These are phyloP conservation scores for Globisporangium barbulae DNA, from an alignment of 352 stramenopile species.

Conservation along the genomic window DNA sequence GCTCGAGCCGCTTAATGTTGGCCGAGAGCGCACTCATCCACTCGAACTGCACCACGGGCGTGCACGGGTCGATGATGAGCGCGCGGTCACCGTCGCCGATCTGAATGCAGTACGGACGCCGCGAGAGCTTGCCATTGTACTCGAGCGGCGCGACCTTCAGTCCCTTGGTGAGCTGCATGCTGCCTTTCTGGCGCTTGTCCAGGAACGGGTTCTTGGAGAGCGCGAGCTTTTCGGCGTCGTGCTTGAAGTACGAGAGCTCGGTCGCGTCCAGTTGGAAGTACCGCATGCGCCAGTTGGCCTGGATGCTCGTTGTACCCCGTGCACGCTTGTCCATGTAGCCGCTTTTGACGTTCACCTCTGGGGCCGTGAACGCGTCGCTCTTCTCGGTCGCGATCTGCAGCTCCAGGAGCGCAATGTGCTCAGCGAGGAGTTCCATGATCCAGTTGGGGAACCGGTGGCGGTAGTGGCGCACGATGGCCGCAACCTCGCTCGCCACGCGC, in stretches of 20 bases:
- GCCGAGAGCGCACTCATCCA: conserved; percentile 60
- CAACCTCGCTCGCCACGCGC: conserved; percentile 45
- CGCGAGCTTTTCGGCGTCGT: conserved; percentile 48
- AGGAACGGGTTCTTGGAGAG: conserved; percentile 59
- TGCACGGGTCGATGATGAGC: conserved; percentile 64
- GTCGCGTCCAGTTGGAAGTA: conserved; percentile 45
- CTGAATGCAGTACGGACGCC: conserved; percentile 60
- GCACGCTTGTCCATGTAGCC: conserved; percentile 62
- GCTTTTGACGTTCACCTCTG: conserved; percentile 26
- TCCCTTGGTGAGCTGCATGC: conserved; percentile 29
- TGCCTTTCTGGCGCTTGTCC: conserved; percentile 43
- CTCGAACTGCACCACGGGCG: conserved; percentile 42
- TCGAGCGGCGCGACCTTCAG: conserved; percentile 43
- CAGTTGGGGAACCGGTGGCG: conserved; percentile 48
- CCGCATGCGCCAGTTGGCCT: conserved; percentile 75
- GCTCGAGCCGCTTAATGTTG: conserved; percentile 60
- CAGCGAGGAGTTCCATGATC: conserved; percentile 50
- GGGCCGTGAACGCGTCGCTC: conserved; percentile 40
- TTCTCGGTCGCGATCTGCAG: conserved; percentile 54
- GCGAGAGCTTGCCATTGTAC: conserved; percentile 63
- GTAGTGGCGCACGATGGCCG: conserved; percentile 42
- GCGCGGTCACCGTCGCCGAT: conserved; percentile 45
- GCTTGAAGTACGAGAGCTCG: conserved; percentile 60
- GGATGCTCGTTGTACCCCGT: conserved; percentile 41
- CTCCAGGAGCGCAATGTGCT: conserved; percentile 55